These are phyloP conservation scores for Phaeotremella fagi DNA, from an alignment of 768 basidiomycete species.

Conservation along the genomic window DNA sequence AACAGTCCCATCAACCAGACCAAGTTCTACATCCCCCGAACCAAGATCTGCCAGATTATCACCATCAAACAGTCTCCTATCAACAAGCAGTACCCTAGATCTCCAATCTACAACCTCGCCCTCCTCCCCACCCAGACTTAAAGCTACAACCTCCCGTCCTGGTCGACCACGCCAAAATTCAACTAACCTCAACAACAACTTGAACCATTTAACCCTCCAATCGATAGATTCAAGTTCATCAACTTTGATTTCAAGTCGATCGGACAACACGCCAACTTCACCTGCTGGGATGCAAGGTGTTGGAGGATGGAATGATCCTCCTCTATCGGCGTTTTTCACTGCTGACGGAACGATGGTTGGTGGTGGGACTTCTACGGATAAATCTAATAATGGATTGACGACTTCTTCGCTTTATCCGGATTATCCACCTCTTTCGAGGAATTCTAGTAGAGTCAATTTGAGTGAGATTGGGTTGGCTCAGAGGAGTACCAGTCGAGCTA, in stretches of 20 bases:
- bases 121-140: conserved; percentile 10
- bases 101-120: neutral
- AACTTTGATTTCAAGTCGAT: conserved; percentile 1
- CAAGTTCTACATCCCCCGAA: conserved; percentile 17
- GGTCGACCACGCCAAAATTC: conserved; percentile 14
- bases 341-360: neutral
- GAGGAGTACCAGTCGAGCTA: conserved; percentile 19
- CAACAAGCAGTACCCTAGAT: neutral
- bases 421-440: conserved; percentile 27
- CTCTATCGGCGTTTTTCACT: neutral
- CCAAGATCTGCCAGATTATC: neutral
- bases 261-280: neutral
- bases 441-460: conserved; percentile 42
- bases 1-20: conserved; percentile 1
- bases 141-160: conserved; percentile 1
- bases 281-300: neutral
- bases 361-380: neutral
- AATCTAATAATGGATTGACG: conserved; percentile 8
- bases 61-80: neutral
- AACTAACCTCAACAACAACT: neutral
- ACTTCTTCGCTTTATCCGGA: conserved; percentile 5
- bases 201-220: neutral
- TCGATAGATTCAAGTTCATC: conserved; percentile 2
- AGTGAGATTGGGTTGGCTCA: conserved; percentile 39
- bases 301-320: conserved; percentile 47